A percentile compares a stretch with the other conserved stretches of the same genome.
phyloP scores from a whole-genome alignment of 2,329 filamentous ascomycete species.

The Trichoderma koningii region DNA sequence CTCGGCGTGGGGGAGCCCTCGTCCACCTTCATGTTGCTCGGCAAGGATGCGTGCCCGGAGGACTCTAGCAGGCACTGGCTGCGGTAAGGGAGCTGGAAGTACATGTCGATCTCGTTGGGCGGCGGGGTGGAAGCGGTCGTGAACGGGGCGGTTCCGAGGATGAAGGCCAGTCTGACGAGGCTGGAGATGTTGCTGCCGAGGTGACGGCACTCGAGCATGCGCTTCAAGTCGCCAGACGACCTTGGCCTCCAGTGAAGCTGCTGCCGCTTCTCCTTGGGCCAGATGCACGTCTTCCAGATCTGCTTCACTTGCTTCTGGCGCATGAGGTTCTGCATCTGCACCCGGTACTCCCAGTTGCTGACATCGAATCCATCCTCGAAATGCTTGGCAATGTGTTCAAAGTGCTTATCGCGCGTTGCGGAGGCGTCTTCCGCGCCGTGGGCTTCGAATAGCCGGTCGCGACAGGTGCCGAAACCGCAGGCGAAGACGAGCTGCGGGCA shows the following conservation, averaged over 20 bases:
- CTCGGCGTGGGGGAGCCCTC: slow-evolving; percentile 34
- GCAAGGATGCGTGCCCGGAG: slow-evolving; percentile 35
- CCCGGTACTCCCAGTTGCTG: slow-evolving; percentile 48
- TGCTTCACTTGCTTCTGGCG: slow-evolving; percentile 47
- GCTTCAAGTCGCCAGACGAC: slow-evolving; percentile 48
- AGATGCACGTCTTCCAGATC: slow-evolving; percentile 50
- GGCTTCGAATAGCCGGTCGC: slow-evolving; percentile 48
- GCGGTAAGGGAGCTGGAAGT: slow-evolving; percentile 44
- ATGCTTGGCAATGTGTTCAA: slow-evolving; percentile 51
- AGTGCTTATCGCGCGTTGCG: slow-evolving; percentile 46
- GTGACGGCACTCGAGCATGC: slow-evolving; percentile 49
- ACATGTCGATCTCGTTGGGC: slow-evolving; percentile 44
- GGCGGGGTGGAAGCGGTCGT: slow-evolving; percentile 42
- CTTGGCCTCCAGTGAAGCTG: slow-evolving; percentile 46
- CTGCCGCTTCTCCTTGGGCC: slow-evolving; percentile 48
- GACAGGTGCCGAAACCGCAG: slow-evolving; percentile 48
- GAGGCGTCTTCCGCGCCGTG: slow-evolving; percentile 41
- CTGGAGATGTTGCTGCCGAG: slow-evolving; percentile 45
- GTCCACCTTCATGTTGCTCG: slow-evolving; percentile 34
- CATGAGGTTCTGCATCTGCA: slow-evolving; percentile 49
- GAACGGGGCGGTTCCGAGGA: slow-evolving; percentile 47
- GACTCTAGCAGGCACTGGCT: slow-evolving; percentile 43
- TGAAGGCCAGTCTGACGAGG: slow-evolving; percentile 48
- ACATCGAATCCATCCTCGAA: slow-evolving; percentile 49
- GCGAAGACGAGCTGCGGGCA: slow-evolving; percentile 50